A percentile compares a stretch with the other conserved stretches of the same genome.
phyloP scores from a whole-genome alignment of 2,329 filamentous ascomycete species.

The Diaporthe vaccinii region DNA sequence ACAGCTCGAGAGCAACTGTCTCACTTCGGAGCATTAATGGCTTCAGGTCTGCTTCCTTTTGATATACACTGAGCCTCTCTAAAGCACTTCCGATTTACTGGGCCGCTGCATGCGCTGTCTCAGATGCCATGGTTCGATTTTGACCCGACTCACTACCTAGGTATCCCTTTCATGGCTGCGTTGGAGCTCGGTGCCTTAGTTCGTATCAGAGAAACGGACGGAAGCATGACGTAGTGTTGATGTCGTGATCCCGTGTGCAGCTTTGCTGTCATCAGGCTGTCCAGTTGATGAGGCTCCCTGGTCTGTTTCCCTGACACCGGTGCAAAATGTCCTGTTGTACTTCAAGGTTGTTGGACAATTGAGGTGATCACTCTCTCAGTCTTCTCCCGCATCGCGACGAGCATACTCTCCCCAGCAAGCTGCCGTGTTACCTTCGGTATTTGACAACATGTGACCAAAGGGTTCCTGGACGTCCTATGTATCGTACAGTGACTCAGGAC shows the following conservation, averaged over 20 bases:
- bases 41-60: background rate
- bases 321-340: conserved; percentile 35
- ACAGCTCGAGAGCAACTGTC: background rate
- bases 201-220: conserved; percentile 34
- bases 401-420: background rate
- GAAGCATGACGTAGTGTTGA: conserved; percentile 32
- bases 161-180: too few species aligned
- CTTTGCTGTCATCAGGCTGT: background rate
- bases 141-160: background rate
- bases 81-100: background rate
- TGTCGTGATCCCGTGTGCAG: conserved; percentile 32
- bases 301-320: conserved; percentile 11
- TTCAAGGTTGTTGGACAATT: conserved; percentile 13
- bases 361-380: background rate
- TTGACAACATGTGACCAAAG: background rate
- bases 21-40: background rate
- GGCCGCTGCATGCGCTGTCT: background rate
- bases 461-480: background rate
- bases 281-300: background rate
- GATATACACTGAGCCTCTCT: background rate
- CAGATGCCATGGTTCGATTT: background rate
- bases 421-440: conserved; percentile 36
- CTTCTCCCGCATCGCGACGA: background rate
- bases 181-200: background rate
- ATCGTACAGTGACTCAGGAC: background rate